phyloP scores from a whole-genome alignment of 805 yeast species.

The Nakazawaea ishiwadae region DNA sequence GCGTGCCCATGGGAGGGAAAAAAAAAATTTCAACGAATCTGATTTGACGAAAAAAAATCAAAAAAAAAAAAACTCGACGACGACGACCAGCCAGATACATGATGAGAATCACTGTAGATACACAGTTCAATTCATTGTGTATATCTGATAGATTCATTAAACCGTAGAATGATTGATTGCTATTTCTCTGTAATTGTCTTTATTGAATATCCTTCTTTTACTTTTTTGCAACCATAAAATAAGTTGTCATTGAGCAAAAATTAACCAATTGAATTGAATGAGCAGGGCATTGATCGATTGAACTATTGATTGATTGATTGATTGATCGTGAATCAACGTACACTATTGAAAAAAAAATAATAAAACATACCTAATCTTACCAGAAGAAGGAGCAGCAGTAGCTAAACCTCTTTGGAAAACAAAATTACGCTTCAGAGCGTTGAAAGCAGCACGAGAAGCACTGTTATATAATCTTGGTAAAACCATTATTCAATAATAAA shows the following conservation, averaged over 20 bases:
- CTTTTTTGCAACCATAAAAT: too few relatives aligned
- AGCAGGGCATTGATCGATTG: too few relatives aligned
- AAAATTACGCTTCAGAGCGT: constrained; percentile 81
- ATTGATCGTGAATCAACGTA: neutral
- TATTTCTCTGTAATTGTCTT: too few relatives aligned
- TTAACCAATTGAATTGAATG: too few relatives aligned
- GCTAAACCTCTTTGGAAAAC: constrained; percentile 75
- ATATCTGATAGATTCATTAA: too few relatives aligned
- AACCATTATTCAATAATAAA: constrained; percentile 30
- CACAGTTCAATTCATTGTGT: too few relatives aligned
- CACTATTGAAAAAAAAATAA: neutral
- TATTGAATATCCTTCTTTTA: too few relatives aligned
- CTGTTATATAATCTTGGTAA: constrained; percentile 57
- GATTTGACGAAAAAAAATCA: constrained; percentile 10
- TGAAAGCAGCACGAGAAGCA: constrained; percentile 79
- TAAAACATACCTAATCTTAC: constrained; percentile 80
- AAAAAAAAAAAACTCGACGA: neutral
- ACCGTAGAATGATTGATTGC: too few relatives aligned
- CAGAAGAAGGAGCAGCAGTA: constrained; percentile 69
- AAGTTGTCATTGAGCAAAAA: too few relatives aligned
- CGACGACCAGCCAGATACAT: neutral
- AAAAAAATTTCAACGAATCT: constrained; percentile 13
- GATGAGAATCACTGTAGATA: too few relatives aligned
- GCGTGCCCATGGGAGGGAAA: constrained; percentile 1
- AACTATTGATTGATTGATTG: neutral